A percentile compares a stretch with the other conserved stretches of the same genome.
Evolutionary conservation across 495 filamentous ascomycete genomes (phyloP).

Genomic region (Haplographium delicatum): DNA sequence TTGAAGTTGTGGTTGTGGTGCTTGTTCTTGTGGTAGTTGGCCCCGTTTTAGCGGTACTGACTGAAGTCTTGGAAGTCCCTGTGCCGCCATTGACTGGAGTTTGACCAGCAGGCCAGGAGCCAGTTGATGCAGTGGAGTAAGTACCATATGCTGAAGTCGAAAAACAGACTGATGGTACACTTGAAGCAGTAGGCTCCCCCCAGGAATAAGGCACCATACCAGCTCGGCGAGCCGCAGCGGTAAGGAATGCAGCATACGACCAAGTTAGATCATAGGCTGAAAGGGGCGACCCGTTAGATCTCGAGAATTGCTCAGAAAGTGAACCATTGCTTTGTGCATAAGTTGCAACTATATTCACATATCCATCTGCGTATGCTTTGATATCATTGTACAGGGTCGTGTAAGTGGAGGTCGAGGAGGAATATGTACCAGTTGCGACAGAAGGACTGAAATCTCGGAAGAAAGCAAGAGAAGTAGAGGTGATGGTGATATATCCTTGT

Average conservation of each 20-base stretch:
- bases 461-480: constrained; percentile 44
- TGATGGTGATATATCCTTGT: constrained; percentile 40
- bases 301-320: constrained; percentile 54
- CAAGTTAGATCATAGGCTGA: constrained; percentile 51
- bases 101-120: constrained; percentile 50
- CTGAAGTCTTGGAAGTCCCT: too few species aligned
- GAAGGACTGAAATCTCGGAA: constrained; percentile 44
- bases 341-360: constrained; percentile 42
- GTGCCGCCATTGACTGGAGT: constrained; percentile 37
- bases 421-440: constrained; percentile 42
- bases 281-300: constrained; percentile 36
- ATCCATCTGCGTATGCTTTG: constrained; percentile 56
- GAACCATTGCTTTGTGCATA: constrained; percentile 48
- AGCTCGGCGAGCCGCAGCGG: constrained; percentile 21
- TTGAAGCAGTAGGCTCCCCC: constrained; percentile 45
- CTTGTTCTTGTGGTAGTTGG: constrained; percentile 37
- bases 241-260: constrained; percentile 48
- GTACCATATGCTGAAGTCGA: constrained; percentile 49
- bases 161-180: constrained; percentile 49
- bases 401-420: constrained; percentile 37
- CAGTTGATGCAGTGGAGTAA: constrained; percentile 51
- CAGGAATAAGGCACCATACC: constrained; percentile 29
- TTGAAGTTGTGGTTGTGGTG: constrained; percentile 36
- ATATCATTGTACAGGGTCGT: constrained; percentile 44
- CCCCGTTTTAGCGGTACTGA: constrained; percentile 41